phyloP scores from a whole-genome alignment of 1,284 basidiomycete genomes.

The Cutaneotrichosporon dermatis region DNA sequence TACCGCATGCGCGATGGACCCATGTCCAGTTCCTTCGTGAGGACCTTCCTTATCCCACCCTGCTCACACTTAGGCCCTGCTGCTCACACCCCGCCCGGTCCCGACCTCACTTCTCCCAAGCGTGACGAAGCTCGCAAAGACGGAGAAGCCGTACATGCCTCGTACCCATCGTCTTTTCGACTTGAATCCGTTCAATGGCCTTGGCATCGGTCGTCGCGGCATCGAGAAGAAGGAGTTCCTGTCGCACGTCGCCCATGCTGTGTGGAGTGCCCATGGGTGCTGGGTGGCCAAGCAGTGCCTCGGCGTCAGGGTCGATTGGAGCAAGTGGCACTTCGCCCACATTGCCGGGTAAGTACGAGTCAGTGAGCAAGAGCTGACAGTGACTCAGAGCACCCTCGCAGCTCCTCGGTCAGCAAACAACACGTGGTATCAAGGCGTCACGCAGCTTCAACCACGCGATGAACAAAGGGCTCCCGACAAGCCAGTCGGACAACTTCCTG shows the following conservation, averaged over 20 bases:
- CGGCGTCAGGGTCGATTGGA: constrained; percentile 13
- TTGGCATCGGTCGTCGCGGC: constrained; percentile 7
- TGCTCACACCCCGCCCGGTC: constrained; percentile 15
- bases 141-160: constrained; percentile 12
- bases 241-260: constrained; percentile 8
- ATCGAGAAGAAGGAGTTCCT: constrained; percentile 7
- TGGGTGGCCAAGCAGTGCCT: constrained; percentile 12
- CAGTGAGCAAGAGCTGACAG: too few species aligned
- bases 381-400: constrained; percentile 2
- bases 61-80: constrained; percentile 6
- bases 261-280: constrained; percentile 14
- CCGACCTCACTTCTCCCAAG: constrained; percentile 7
- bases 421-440: too few species aligned
- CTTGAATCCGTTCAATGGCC: constrained; percentile 14
- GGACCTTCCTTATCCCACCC: background rate
- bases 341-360: constrained; percentile 8
- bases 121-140: constrained; percentile 10
- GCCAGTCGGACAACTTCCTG: too few species aligned
- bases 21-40: constrained; percentile 14
- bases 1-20: constrained; percentile 22
- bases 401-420: constrained; percentile 2
- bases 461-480: too few species aligned
- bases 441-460: background rate
- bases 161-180: constrained; percentile 14
- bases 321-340: constrained; percentile 12